Evolutionary conservation across 2,329 filamentous ascomycete species (phyloP).

Genomic region (Aspergillus sp.): DNA sequence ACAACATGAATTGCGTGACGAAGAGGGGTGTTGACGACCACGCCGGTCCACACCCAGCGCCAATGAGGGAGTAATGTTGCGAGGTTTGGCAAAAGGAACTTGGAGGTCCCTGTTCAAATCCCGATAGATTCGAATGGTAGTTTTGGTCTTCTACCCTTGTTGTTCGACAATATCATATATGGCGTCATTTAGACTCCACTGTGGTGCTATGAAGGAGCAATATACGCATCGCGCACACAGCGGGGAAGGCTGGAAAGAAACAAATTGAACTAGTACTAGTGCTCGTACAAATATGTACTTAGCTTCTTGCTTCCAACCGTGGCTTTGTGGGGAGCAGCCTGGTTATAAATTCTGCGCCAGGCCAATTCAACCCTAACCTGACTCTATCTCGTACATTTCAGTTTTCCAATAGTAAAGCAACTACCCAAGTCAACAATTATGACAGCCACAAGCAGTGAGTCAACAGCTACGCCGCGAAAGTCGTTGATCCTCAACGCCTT

Average conservation of each 20-base stretch:
- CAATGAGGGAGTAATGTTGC: not conserved
- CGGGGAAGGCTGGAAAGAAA: conserved; percentile 11
- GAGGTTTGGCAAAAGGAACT: no score
- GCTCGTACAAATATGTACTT: no score
- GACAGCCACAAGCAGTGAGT: not conserved
- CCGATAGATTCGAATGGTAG: no score
- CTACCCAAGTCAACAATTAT: no score
- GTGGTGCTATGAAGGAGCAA: conserved; percentile 26
- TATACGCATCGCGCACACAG: not conserved
- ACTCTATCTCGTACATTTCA: not conserved
- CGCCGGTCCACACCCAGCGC: not conserved
- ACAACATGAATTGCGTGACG: not conserved
- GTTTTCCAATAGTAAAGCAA: not conserved
- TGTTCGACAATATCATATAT: conserved; percentile 12
- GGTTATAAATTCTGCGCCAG: no score
- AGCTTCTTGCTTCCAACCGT: no score
- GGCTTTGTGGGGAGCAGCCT: no score
- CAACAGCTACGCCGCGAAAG: conserved; percentile 32
- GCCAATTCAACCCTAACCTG: not conserved
- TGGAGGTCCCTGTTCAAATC: no score
- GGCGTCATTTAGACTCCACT: conserved; percentile 36
- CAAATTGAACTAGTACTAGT: no score
- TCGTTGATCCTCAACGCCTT: conserved; percentile 53
- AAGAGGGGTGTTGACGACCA: not conserved
- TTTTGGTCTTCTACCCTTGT: no score